Conservation (phyloP, 1,284 basidiomycete genomes). For the Cutaneotrichosporon cutaneum region DNA sequence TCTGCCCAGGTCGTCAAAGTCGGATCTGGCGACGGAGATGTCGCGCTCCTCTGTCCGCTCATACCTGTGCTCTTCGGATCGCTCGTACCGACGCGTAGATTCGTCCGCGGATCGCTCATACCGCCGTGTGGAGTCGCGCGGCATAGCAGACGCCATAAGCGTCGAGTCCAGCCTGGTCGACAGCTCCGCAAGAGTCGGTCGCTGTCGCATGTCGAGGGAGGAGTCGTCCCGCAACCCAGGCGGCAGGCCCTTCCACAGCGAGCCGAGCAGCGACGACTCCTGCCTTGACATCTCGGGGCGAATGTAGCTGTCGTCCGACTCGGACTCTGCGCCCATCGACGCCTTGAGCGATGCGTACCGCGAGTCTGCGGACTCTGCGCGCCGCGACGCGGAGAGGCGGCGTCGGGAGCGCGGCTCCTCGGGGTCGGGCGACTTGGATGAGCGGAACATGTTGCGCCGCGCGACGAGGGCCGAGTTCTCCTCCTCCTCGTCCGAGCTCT, state of each 20-base stretch:
- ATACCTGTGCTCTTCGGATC: not conserved
- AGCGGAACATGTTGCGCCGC: slow-evolving; percentile 34
- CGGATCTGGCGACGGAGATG: not conserved
- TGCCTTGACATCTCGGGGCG: slow-evolving; percentile 1
- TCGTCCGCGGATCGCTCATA: not conserved
- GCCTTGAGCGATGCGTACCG: not conserved
- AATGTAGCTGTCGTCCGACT: not conserved
- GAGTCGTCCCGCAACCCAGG: not conserved
- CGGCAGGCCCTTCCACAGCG: not conserved
- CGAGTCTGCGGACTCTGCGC: not conserved
- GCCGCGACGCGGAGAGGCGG: not conserved
- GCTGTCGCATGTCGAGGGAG: not conserved
- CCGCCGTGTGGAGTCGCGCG: not conserved
- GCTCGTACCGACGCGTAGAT: not conserved
- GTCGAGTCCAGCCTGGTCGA: not conserved
- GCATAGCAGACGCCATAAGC: not conserved
- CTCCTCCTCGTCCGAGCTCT: slow-evolving; percentile 20
- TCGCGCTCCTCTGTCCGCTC: not conserved
- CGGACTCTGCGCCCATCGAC: not conserved
- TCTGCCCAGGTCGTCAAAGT: slow-evolving; percentile 1
- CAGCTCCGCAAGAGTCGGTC: not conserved
- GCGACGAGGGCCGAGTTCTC: slow-evolving; percentile 28
- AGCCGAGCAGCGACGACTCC: slow-evolving; percentile 2
- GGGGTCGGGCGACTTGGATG: slow-evolving; percentile 17
- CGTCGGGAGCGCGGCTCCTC: not conserved